phyloP scores from a whole-genome alignment of 805 yeast genomes.

The Candida ulmi region DNA sequence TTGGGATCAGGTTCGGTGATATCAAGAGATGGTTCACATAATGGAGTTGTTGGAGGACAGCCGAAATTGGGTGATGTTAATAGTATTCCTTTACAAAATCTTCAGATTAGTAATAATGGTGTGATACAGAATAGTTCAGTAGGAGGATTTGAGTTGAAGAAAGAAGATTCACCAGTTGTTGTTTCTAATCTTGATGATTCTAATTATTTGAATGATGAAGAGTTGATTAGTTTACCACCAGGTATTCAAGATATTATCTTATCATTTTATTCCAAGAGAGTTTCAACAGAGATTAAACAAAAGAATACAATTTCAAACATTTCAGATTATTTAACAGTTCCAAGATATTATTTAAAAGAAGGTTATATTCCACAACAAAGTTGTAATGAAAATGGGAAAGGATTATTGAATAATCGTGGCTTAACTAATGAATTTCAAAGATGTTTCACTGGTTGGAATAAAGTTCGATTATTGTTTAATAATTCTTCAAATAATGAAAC shows the following conservation, averaged over 20 bases:
- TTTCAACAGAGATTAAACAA: constrained; percentile 1
- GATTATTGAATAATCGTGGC: constrained; percentile 3
- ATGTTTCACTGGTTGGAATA: constrained; percentile 10
- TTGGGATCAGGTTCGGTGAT: too few relatives aligned
- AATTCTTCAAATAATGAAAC: constrained; percentile 2
- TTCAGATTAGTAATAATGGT: not conserved
- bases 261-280: constrained; percentile 20
- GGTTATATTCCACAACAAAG: not conserved
- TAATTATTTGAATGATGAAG: constrained; percentile 14
- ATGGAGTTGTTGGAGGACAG: not conserved
- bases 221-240: constrained; percentile 20
- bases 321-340: constrained; percentile 3
- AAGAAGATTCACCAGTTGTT: not conserved
- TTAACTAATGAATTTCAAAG: constrained; percentile 9
- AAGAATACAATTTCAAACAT: constrained; percentile 2
- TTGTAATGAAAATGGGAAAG: not conserved
- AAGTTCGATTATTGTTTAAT: constrained; percentile 1
- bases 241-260: constrained; percentile 26
- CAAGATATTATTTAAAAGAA: constrained; percentile 5
- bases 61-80: not conserved
- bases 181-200: constrained; percentile 15
- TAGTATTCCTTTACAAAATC: not conserved
- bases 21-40: not conserved
- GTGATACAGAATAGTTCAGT: not conserved
- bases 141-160: constrained; percentile 5